Conservation (phyloP, 192 early-diverging fungal species). For the Pilobolus umbonatus region DNA sequence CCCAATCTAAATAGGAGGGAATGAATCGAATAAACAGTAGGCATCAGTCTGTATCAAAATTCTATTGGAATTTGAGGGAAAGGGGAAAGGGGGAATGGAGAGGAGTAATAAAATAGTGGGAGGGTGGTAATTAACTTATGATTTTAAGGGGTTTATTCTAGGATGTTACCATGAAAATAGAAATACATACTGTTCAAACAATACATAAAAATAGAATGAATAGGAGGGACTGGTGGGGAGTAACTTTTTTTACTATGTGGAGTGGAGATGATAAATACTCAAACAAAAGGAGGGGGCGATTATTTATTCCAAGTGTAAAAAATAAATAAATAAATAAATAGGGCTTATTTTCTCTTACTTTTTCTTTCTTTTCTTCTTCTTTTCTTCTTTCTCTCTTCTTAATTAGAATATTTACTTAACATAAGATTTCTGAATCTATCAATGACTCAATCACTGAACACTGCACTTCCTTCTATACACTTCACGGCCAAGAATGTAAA, state of each 20-base stretch:
- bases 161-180: no score
- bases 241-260: neutral
- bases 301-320: neutral
- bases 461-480: constrained; percentile 3
- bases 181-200: no score
- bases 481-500: neutral
- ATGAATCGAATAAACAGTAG: no score
- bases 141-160: no score
- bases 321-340: no score
- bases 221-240: neutral
- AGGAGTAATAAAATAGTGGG: no score
- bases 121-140: no score
- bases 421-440: neutral
- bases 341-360: neutral
- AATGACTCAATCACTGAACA: constrained; percentile 14
- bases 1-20: no score
- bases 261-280: no score
- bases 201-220: no score
- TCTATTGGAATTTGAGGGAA: neutral
- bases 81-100: neutral
- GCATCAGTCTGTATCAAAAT: constrained; percentile 21
- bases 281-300: no score
- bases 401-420: neutral
- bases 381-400: constrained; percentile 1
- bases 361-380: constrained; percentile 4